Evolutionary conservation across 1,139 yeast genomes (phyloP), one percentile per base, ranked within the genome.

Genomic region (Saccharomyces pastorianus): DNA sequence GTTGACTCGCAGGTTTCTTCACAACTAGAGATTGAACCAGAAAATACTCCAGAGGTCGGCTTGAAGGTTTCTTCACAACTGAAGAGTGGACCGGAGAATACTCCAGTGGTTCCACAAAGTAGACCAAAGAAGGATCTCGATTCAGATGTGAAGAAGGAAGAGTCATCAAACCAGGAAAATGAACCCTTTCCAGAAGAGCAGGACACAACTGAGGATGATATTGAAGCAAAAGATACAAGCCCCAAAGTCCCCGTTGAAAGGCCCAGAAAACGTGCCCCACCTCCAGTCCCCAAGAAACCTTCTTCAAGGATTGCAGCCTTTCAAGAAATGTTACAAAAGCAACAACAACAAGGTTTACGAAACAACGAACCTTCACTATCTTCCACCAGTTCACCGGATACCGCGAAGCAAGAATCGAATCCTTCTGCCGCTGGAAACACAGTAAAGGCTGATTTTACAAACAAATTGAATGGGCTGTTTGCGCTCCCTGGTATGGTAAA

Each of bases 221-320:
- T 14, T 42, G 31, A 27, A 34, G 38, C 28, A 23, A 23, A 17
- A 27, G 38, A 32, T 4, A 14, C 5, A 46, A 26, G n/a, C 1
- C 41, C 54, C 20, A 13, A 13, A n/a, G 31, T 34, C 6, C 48
- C 60, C 9, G 51, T 54, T 14, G 52, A 48, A 6, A 51, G 61
- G n/a, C 59, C 61, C 6, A 58, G 58, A 26, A 63, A 59, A 44
- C 56, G 55, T 29, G 58, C 59, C 3, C 85, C 87, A 11, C 90
- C 90, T 2, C 84, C 83, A 31, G 83, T 82, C 41, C 91, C 91
- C 1, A 85, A 85, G 64, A 85, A 85, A 59, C 82, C 88, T 25
- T 84, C 91, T 0, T 83, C 89, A 0, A 84, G 78, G 59, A 86
- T 86, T 57, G 90, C 90, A 1, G 90, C 90, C 0, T 85, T 86